Conservation (phyloP, 257 asterid species). For the Scutellaria baicalensis region DNA sequence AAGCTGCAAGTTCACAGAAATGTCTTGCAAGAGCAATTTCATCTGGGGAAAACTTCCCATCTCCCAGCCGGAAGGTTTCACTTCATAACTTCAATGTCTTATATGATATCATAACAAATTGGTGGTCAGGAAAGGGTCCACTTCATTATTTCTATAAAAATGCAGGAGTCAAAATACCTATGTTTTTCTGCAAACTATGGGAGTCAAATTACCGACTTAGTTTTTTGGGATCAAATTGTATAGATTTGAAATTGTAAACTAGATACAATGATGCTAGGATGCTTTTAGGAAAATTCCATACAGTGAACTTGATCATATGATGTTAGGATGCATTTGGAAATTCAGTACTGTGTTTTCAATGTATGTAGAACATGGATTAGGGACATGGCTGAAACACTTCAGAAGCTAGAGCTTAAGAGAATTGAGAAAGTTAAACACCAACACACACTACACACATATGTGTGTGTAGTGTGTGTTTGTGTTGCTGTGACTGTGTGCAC, state of each 20-base stretch:
- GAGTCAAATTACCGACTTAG: neutral
- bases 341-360: neutral
- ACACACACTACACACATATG: neutral
- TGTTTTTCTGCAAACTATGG: neutral
- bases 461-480: too few species aligned
- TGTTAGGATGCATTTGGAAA: too few species aligned
- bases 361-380: neutral
- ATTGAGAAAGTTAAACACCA: neutral
- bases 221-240: neutral
- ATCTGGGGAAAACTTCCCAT: conserved; percentile 23
- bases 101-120: conserved; percentile 5
- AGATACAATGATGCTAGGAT: neutral
- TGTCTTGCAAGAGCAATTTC: conserved; percentile 20
- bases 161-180: too few species aligned
- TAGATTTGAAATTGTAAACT: neutral
- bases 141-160: neutral
- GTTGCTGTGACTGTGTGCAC: neutral
- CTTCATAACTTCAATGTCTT: conserved; percentile 2
- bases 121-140: conserved; percentile 16
- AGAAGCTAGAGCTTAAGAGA: neutral
- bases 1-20: conserved; percentile 44
- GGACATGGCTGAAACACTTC: conserved; percentile 2
- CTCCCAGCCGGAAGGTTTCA: conserved; percentile 38
- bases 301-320: neutral
- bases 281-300: neutral